Conservation (phyloP, 495 filamentous ascomycete species). For the Trypethelium eluteriae region DNA sequence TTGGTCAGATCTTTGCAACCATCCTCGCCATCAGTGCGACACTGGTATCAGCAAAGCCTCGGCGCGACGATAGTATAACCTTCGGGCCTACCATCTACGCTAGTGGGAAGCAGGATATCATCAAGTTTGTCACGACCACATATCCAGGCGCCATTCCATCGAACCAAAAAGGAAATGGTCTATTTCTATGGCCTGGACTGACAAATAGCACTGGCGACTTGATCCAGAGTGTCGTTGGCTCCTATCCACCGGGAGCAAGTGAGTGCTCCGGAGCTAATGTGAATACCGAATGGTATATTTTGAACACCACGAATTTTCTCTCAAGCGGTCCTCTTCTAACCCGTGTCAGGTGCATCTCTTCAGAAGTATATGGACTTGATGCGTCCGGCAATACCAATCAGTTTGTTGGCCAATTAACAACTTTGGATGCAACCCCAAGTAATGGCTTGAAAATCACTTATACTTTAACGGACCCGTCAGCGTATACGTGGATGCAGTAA, state of each 20-base stretch:
- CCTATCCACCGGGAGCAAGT: not conserved
- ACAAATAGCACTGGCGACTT: not conserved
- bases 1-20: not conserved
- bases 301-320: not conserved
- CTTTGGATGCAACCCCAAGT: not conserved
- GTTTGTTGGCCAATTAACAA: not conserved
- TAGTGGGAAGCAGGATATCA: not conserved
- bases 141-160: slow-evolving; percentile 6
- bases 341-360: not conserved
- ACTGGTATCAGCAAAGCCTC: not conserved
- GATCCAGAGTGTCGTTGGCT: slow-evolving; percentile 4
- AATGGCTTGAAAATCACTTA: slow-evolving; percentile 2
- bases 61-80: not conserved
- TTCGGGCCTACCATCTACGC: slow-evolving; percentile 5
- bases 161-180: not conserved
- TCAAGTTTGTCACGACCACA: slow-evolving; percentile 2
- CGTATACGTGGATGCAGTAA: slow-evolving; percentile 3
- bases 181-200: slow-evolving; percentile 3
- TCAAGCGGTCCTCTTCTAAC: not conserved
- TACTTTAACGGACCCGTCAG: not conserved
- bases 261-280: slow-evolving; percentile 5
- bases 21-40: not conserved
- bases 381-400: slow-evolving; percentile 1
- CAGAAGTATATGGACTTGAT: not conserved
- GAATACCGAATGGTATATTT: slow-evolving; percentile 1